A percentile compares a stretch with the other conserved stretches of the same genome.
Conservation (phyloP, 768 basidiomycete genomes). For the Suillus sp. region DNA sequence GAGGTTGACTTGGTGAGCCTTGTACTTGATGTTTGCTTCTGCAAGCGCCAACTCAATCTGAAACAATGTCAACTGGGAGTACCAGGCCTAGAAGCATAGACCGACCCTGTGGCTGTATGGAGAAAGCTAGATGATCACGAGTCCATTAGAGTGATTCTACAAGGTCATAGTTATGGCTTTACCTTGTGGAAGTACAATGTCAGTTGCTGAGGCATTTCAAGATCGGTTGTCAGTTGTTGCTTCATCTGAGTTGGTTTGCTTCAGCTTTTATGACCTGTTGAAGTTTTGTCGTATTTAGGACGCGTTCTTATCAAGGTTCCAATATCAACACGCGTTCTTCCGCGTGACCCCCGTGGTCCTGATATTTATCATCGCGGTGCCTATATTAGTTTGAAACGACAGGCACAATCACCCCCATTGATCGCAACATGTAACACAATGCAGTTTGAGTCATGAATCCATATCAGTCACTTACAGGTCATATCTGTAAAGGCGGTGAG, state of each 20-base stretch:
- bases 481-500: not conserved
- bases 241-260: not conserved
- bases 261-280: not conserved
- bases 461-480: not conserved
- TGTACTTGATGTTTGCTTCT: slow-evolving; percentile 52
- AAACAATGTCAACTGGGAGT: not conserved
- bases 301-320: not conserved
- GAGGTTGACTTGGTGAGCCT: slow-evolving; percentile 56
- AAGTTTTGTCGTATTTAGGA: not conserved
- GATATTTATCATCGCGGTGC: no score
- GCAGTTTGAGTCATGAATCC: not conserved
- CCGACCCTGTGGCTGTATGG: slow-evolving; percentile 56
- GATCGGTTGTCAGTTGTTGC: not conserved
- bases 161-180: not conserved
- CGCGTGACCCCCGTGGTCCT: not conserved
- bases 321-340: not conserved
- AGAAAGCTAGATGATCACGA: slow-evolving; percentile 43
- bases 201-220: not conserved
- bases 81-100: slow-evolving; percentile 2
- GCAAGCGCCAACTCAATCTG: slow-evolving; percentile 60
- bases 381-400: no score
- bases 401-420: no score
- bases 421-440: not conserved
- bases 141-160: not conserved
- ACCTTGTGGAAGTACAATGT: slow-evolving; percentile 3